These are phyloP conservation scores for Xerocomellus chrysenteron DNA, from an alignment of 768 basidiomycete genomes.

Conservation along the genomic window DNA sequence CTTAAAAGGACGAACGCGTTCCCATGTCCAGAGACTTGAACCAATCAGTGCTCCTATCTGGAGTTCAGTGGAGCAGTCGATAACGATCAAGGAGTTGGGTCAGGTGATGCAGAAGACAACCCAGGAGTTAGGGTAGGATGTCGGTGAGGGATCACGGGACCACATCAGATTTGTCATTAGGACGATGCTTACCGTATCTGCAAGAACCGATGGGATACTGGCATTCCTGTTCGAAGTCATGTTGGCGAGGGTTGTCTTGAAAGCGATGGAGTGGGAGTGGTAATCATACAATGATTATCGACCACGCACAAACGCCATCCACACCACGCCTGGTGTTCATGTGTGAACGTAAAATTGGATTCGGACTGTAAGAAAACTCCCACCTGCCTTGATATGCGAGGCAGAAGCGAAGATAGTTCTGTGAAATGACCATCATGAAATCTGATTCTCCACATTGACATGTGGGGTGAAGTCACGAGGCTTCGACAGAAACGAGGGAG, in stretches of 20 bases:
- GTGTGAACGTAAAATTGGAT: conserved; percentile 20
- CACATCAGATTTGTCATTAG: background rate
- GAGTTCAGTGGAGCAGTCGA: background rate
- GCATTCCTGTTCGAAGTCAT: background rate
- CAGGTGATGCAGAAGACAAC: conserved; percentile 8
- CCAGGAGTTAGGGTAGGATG: conserved; percentile 18
- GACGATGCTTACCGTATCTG: background rate
- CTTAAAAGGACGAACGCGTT: conserved; percentile 9
- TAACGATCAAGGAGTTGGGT: conserved; percentile 7
- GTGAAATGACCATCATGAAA: conserved; percentile 20
- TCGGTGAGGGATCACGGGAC: background rate
- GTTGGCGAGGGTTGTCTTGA: background rate
- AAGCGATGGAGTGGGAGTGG: conserved; percentile 2
- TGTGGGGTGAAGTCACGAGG: conserved; percentile 29
- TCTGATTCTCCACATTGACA: conserved; percentile 27
- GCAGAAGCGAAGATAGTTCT: conserved; percentile 18
- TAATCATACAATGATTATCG: conserved; percentile 16
- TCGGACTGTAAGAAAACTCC: conserved; percentile 11
- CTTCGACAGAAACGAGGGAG: conserved; percentile 4
- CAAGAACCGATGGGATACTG: background rate
- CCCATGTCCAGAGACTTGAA: conserved; percentile 7
- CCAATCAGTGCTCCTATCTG: background rate
- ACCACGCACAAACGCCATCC: conserved; percentile 22
- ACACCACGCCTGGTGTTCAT: conserved; percentile 4
- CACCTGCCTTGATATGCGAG: conserved; percentile 27